These are phyloP conservation scores for Candida coquimbonensis DNA, from an alignment of 805 yeast species.

Conservation along the genomic window DNA sequence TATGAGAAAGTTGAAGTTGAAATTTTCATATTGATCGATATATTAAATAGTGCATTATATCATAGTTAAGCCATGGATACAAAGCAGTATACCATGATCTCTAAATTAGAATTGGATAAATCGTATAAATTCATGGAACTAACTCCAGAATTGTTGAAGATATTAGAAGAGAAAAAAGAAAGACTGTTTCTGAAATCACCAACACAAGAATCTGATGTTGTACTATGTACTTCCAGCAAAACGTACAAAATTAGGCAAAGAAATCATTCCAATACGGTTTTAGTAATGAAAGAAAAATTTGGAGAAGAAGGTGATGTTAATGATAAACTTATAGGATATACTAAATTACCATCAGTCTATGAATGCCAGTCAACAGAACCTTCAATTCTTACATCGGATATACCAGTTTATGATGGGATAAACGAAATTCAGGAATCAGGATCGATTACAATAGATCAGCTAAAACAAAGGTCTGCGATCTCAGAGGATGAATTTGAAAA, in stretches of 20 bases:
- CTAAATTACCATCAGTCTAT: slow-evolving; percentile 29
- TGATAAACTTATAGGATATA: slow-evolving; percentile 25
- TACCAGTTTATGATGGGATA: slow-evolving; percentile 35
- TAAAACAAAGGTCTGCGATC: slow-evolving; percentile 41
- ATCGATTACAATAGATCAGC: slow-evolving; percentile 19
- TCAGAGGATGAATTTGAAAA: slow-evolving; percentile 46
- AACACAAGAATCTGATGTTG: slow-evolving; percentile 36
- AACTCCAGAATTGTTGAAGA: slow-evolving; percentile 38
- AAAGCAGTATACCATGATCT: slow-evolving; percentile 2
- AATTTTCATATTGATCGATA: no score
- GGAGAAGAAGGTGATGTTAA: slow-evolving; percentile 20
- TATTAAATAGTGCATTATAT: not conserved
- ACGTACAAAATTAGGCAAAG: slow-evolving; percentile 69
- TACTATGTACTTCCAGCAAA: slow-evolving; percentile 47
- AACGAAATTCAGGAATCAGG: slow-evolving; percentile 6
- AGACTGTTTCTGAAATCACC: slow-evolving; percentile 25
- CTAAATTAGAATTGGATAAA: slow-evolving; percentile 14
- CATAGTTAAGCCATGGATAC: not conserved
- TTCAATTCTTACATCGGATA: slow-evolving; percentile 21
- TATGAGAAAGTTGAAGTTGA: no score
- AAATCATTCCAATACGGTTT: slow-evolving; percentile 82
- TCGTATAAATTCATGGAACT: slow-evolving; percentile 47
- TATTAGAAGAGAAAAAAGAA: slow-evolving; percentile 25
- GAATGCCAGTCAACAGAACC: slow-evolving; percentile 31
- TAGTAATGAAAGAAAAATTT: slow-evolving; percentile 35